Evolutionary conservation across 352 stramenopile species (phyloP).

Genomic region (Globisporangium canariense): DNA sequence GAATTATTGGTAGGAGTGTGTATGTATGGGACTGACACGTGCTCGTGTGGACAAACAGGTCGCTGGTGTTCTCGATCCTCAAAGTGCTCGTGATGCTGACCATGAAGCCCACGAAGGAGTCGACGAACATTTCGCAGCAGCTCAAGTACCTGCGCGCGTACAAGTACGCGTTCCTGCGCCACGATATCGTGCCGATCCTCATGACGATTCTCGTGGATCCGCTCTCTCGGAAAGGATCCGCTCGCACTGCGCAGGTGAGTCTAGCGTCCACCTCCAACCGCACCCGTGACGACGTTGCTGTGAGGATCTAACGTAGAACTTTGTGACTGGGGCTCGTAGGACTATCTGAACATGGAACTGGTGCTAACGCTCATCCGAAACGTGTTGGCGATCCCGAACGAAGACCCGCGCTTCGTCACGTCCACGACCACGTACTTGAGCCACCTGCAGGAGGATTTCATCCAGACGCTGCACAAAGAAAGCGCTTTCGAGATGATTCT

Average conservation of each 20-base stretch:
- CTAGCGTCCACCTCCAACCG: no score
- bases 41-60: slow-evolving; percentile 19
- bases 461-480: slow-evolving; percentile 73
- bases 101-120: slow-evolving; percentile 79
- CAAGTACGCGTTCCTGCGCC: slow-evolving; percentile 81
- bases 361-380: slow-evolving; percentile 86
- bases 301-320: not conserved
- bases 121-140: slow-evolving; percentile 76
- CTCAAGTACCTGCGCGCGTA: slow-evolving; percentile 79
- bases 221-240: slow-evolving; percentile 57
- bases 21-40: not conserved
- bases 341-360: slow-evolving; percentile 87
- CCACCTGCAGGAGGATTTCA: slow-evolving; percentile 80
- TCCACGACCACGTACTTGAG: slow-evolving; percentile 73
- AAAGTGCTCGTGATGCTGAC: slow-evolving; percentile 91
- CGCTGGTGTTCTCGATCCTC: slow-evolving; percentile 85
- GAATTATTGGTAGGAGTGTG: not conserved
- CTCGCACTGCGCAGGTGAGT: slow-evolving; percentile 41
- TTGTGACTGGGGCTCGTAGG: slow-evolving; percentile 16
- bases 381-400: slow-evolving; percentile 78
- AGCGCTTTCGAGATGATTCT: slow-evolving; percentile 87
- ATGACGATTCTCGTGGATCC: slow-evolving; percentile 86
- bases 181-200: slow-evolving; percentile 70
- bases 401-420: slow-evolving; percentile 77
- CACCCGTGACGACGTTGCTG: not conserved